Evolutionary conservation across 352 stramenopile species (phyloP).

Genomic region (Globisporangium nagaii): DNA sequence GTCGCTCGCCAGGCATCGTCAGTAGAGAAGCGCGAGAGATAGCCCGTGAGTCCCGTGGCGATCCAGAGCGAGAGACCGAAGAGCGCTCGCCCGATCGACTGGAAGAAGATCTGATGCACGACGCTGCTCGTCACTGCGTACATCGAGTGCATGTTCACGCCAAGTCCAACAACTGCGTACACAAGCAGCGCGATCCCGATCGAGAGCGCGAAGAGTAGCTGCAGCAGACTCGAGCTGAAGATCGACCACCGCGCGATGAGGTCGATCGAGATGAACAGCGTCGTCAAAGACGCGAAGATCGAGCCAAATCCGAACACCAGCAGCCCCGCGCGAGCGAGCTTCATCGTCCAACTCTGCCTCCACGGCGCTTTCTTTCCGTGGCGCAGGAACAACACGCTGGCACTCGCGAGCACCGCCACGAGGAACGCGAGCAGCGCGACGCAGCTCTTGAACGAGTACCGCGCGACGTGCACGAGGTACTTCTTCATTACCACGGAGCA

Average conservation of each 20-base stretch:
- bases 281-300: slow-evolving; percentile 22
- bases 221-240: slow-evolving; percentile 42
- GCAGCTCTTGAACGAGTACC: slow-evolving; percentile 3
- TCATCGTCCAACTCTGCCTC: slow-evolving; percentile 10
- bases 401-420: slow-evolving; percentile 13
- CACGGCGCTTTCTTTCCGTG: slow-evolving; percentile 17
- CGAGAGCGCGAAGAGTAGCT: slow-evolving; percentile 38
- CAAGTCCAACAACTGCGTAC: slow-evolving; percentile 22
- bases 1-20: slow-evolving; percentile 20
- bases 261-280: slow-evolving; percentile 34
- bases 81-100: slow-evolving; percentile 9
- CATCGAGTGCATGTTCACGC: slow-evolving; percentile 28
- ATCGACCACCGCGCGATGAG: slow-evolving; percentile 26
- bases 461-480: slow-evolving; percentile 22
- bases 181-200: slow-evolving; percentile 27
- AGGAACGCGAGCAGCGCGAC: slow-evolving; percentile 14
- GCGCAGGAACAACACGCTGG: slow-evolving; percentile 19
- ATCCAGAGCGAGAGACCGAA: slow-evolving; percentile 23
- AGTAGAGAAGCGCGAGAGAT: slow-evolving; percentile 31
- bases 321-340: slow-evolving; percentile 3
- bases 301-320: slow-evolving; percentile 10
- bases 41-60: slow-evolving; percentile 21
- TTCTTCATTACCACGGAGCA: slow-evolving; percentile 28
- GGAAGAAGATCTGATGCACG: slow-evolving; percentile 42
- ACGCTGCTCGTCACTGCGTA: slow-evolving; percentile 26